Evolutionary conservation across 2,329 filamentous ascomycete species (phyloP), one percentile per base, ranked within the genome.

Genomic region (Cucurbitaria berberidis): DNA sequence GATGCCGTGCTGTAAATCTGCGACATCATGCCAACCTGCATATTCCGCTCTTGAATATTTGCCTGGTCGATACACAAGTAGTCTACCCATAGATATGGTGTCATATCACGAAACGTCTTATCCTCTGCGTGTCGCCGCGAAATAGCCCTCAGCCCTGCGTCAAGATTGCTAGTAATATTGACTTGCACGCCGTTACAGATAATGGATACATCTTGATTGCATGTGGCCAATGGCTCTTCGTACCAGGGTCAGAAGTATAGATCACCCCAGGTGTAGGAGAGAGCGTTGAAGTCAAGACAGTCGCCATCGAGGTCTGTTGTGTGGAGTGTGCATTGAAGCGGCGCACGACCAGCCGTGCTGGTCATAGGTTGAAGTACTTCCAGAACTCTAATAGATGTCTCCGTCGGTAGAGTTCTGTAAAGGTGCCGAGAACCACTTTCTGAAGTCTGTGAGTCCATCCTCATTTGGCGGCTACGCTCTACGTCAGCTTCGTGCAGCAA

Each of bases 61-160:
- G 16, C 30, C 27, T 60, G 57, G 32, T 60, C 50, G 27, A 60
- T 56, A 18, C 55, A 60, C 6, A 60, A n/a, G 2, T 26, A 35
- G 39, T 60, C 57, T 16, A 52, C 35, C 45, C 45, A 54, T 22
- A 32, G 15, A 7, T 42, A 4, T 30, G 26, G 16, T 18, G 45
- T 41, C 11, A 26, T 21, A 16, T 9, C 18, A 21, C 10, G 42
- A 24, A 9, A 18, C n/a, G 18, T 29, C 7, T 18, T 5, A 11
- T 7, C 13, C 13, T 35, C 7, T 11, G 11, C 5, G 5, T 27
- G 36, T 24, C 19, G 35, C 27, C 15, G 27, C 8, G 22, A 13
- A 15, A 43, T 35, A 21, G 47, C 39, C 15, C 29, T 43, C 3
- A 49, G 39, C 22, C 39, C 47, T 7, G 16, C 15, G 22, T 43